These are phyloP conservation scores for Debaryomyces sp. DNA, from an alignment of 1,139 yeast genomes.

Conservation along the genomic window DNA sequence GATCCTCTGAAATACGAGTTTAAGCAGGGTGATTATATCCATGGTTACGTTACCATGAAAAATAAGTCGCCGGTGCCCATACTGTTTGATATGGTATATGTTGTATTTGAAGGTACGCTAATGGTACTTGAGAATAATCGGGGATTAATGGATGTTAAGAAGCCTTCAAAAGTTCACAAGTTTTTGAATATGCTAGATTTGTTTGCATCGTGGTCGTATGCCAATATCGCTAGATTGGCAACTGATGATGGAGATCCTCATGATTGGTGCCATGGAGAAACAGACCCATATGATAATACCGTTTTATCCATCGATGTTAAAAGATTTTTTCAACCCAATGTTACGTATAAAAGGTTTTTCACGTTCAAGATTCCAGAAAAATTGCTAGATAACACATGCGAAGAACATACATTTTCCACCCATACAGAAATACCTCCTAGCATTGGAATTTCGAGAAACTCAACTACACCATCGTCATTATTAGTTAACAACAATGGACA, in stretches of 20 bases:
- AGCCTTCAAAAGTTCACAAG: slow-evolving; percentile 30
- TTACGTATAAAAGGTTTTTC: slow-evolving; percentile 45
- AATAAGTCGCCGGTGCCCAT: slow-evolving; percentile 27
- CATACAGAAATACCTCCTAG: slow-evolving; percentile 46
- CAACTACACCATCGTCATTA: slow-evolving; percentile 24
- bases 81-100: slow-evolving; percentile 39
- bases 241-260: slow-evolving; percentile 53
- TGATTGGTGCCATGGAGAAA: slow-evolving; percentile 53
- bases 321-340: slow-evolving; percentile 40
- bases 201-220: slow-evolving; percentile 51
- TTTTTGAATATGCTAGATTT: slow-evolving; percentile 49
- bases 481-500: slow-evolving; percentile 23
- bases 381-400: slow-evolving; percentile 45
- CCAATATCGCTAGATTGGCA: slow-evolving; percentile 47
- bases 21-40: slow-evolving; percentile 37
- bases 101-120: slow-evolving; percentile 34
- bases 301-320: slow-evolving; percentile 41
- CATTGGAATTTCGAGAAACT: slow-evolving; percentile 34
- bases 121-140: slow-evolving; percentile 30
- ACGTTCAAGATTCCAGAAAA: slow-evolving; percentile 47
- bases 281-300: slow-evolving; percentile 47
- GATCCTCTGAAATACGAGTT: slow-evolving; percentile 30
- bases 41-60: slow-evolving; percentile 34
- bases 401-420: slow-evolving; percentile 33
- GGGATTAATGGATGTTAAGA: slow-evolving; percentile 33